Base-by-base conservation (phyloP, 139 green algal genomes). In the Coelastrella sp. region DNA sequence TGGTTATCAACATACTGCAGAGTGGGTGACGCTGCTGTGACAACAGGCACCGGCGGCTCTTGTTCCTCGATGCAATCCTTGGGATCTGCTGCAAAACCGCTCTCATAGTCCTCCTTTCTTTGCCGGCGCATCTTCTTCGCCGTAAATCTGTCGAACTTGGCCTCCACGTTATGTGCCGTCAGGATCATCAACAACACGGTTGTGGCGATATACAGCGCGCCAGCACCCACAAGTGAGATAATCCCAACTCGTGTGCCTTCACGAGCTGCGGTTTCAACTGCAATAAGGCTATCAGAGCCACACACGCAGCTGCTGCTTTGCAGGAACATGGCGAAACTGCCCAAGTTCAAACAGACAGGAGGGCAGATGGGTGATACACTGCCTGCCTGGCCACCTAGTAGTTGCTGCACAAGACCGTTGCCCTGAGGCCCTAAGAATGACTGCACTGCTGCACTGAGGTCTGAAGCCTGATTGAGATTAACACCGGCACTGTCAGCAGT, bases 221-320 rank as follows among this genome's bases (percentile, higher is more conserved):
- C 17, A 8, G 75, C 75, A 7, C 75, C 75, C 2, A 34, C 51
- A 3, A 82, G 75, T 8, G 51, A 51, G 13, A 82, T n/a, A 13
- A 51, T 38, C 9, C 21, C 75, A 17, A 82, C 75, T 0, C 37
- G 25, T 17, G 34, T 53, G 35, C 75, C 75, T 23, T 71, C 75
- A 0, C 23, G 35, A 4, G 75, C 75, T 15, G 75, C 75, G 1
- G n/a, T 37, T 2, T 51, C 34, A 4, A 82, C 25, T 4, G 35
- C 34, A n/a, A 41, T 69, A 17, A 82, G 35, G 1, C 25, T 82
- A 8, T 27, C 35, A 13, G 50, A 71, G 13, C 75, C 75, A 35
- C 75, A 82, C 2, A 72, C n/a, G 75, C 75, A 82, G 53, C 75
- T 82, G 75, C 23, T 53, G 53, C 75, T 82, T 38, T 69, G 53